Conservation (phyloP, 768 basidiomycete genomes). For the Mycena galopus region DNA sequence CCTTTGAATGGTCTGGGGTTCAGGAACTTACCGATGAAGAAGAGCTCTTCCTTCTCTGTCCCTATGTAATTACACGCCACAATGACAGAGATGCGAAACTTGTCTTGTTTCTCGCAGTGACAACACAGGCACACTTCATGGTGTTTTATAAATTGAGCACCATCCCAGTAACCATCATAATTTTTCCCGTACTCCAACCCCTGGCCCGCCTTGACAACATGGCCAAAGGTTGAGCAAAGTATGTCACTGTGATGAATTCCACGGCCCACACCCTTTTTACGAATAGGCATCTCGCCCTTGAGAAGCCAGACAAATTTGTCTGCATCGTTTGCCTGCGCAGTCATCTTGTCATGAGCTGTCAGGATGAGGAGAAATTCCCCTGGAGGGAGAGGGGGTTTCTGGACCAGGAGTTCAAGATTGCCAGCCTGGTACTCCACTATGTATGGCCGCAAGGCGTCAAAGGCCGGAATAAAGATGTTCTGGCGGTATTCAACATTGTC, state of each 20-base stretch:
- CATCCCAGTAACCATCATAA: conserved; percentile 45
- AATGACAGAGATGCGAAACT: too few relatives aligned
- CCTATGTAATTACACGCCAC: too few relatives aligned
- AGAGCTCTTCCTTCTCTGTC: not conserved
- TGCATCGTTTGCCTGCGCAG: conserved; percentile 53
- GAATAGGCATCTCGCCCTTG: conserved; percentile 38
- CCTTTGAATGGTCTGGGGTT: not conserved
- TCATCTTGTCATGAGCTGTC: conserved; percentile 56
- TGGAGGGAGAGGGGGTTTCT: conserved; percentile 3
- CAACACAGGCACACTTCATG: too few relatives aligned
- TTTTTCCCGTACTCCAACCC: conserved; percentile 47
- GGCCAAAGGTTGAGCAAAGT: conserved; percentile 40
- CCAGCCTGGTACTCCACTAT: conserved; percentile 38
- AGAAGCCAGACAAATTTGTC: conserved; percentile 40
- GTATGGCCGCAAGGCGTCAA: conserved; percentile 36
- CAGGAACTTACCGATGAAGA: not conserved
- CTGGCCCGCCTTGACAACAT: conserved; percentile 36
- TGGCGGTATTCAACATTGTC: conserved; percentile 53
- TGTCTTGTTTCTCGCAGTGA: too few relatives aligned
- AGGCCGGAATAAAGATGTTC: conserved; percentile 47
- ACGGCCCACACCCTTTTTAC: conserved; percentile 41
- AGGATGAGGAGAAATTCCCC: conserved; percentile 30
- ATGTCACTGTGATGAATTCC: conserved; percentile 44
- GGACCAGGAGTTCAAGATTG: conserved; percentile 33
- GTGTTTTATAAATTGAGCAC: conserved; percentile 45